Evolutionary conservation across 2,329 filamentous ascomycete genomes (phyloP), one percentile per base, ranked within the genome.

Genomic region (Davidsoniella virescens): DNA sequence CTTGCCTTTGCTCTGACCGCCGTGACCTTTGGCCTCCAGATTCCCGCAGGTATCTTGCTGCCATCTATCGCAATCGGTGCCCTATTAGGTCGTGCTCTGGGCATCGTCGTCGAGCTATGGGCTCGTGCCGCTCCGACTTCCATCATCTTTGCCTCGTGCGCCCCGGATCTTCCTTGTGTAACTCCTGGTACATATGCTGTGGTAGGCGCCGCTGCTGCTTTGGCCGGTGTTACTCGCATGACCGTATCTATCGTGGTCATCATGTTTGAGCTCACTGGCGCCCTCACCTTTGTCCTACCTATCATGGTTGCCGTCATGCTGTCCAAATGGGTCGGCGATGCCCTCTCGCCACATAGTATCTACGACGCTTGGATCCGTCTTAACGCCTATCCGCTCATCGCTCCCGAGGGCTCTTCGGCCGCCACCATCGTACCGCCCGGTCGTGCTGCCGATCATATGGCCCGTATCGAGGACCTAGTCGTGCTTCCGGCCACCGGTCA

Each of bases 281-380:
- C 92, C 1, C 73, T 98, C 25, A 94, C 87, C 1, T 96, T 96
- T 61, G 90, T 98, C 45, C 77, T 98, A 6, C 92, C 92, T 50
- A 98, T 96, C 64, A 98, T 98, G 92, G 85, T 98, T 56, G 87
- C 88, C 41, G 92, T 98, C 60, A 94, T 98, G 88, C 74, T 96
- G 42, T 85, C 85, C 55, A 98, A 98, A 68, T 98, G 92, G 92
- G 87, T 94, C 23, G 92, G 88, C 59, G 92, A 98, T 64, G 90
- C 87, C 46, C 88, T 98, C 63, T 87, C 86, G 23, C 85, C 86
- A 51, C 79, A 83, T 46, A 87, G 92, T 56, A 96, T 98, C 64
- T 98, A 98, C 68, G 92, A 98, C 63, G 83, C 84, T 50, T 98
- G 92, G 92, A 98, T 98, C 60, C 84, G 87, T 57, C 82, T 95